phyloP scores from a whole-genome alignment of 2,329 filamentous ascomycete genomes.

The Monosporascus sp. region DNA sequence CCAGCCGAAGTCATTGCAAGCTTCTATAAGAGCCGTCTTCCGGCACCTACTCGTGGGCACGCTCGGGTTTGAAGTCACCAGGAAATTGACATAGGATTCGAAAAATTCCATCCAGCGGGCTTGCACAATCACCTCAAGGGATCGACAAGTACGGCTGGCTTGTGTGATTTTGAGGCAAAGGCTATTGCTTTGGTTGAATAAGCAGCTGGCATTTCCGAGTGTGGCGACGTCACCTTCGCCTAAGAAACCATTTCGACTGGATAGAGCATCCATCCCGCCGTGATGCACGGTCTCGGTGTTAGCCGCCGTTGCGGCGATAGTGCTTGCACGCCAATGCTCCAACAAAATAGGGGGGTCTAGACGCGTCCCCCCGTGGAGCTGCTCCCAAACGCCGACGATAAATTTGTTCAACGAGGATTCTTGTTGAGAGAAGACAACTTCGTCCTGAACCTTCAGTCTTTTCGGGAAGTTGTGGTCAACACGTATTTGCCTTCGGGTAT shows the following conservation, averaged over 20 bases:
- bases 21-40: conserved; percentile 47
- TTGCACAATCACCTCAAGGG: conserved; percentile 54
- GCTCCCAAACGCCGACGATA: conserved; percentile 29
- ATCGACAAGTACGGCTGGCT: conserved; percentile 48
- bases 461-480: conserved; percentile 15
- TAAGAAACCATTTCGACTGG: no score
- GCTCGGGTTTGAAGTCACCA: conserved; percentile 39
- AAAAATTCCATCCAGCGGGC: conserved; percentile 53
- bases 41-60: conserved; percentile 43
- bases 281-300: no score
- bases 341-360: conserved; percentile 15
- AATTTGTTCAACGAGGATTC: conserved; percentile 26
- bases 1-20: conserved; percentile 50
- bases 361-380: conserved; percentile 25
- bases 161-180: conserved; percentile 29
- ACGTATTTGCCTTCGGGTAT: conserved; percentile 23
- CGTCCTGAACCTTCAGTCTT: conserved; percentile 14
- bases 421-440: conserved; percentile 24
- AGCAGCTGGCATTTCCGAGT: conserved; percentile 3
- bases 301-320: no score
- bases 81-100: conserved; percentile 37
- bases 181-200: conserved; percentile 27
- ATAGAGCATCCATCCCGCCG: no score
- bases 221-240: not conserved
- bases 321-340: no score